Evolutionary conservation across 495 filamentous ascomycete species (phyloP), one percentile per base, ranked within the genome.

Genomic region (Neurospora sp.): DNA sequence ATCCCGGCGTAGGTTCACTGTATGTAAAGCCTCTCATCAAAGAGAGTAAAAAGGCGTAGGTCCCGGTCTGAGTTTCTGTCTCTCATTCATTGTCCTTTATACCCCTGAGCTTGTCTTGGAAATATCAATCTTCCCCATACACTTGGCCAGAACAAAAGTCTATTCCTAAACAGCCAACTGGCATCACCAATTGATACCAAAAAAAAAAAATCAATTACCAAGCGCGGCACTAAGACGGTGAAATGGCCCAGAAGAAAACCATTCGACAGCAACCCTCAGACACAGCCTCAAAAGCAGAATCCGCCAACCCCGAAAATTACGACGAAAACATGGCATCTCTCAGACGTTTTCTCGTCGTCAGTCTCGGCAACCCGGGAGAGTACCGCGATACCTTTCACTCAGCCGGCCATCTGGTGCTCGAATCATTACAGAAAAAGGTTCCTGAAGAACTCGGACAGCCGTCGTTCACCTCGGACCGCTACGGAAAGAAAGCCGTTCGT

Each of bases 321-420:
- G 7, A 16, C 27, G 27, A 35, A 35, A 8, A 65, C 6, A 65
- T 65, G 53, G 53, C 53, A 31, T 74, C 77, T 8, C 59, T 78
- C 40, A 75, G 78, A 37, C 83, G 80, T 12, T 73, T 88, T 80
- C 72, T 91, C 81, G 71, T 86, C 70, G 59, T 86, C 76, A 82
- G 84, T 77, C 74, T 86, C 75, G 82, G 84, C 74, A 83, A 86
- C 73, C 80, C 81, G 69, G 78, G 84, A 18, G 82, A 85, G 39
- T 92, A 93, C 80, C 84, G 83, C 71, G 82, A 87, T 69, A 94
- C 91, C n/a, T 90, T 91, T 14, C 94, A 97, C 82, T 92, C 88
- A 71, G 90, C 93, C 41, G 94, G 93, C 70, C 92, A 96, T 82
- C 82, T 87, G 69, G 87, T 92, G 22, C 88, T 95, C 75, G 79